Evolutionary conservation across 2,329 filamentous ascomycete genomes (phyloP).

Genomic region (Chrysosporium queenslandicum): DNA sequence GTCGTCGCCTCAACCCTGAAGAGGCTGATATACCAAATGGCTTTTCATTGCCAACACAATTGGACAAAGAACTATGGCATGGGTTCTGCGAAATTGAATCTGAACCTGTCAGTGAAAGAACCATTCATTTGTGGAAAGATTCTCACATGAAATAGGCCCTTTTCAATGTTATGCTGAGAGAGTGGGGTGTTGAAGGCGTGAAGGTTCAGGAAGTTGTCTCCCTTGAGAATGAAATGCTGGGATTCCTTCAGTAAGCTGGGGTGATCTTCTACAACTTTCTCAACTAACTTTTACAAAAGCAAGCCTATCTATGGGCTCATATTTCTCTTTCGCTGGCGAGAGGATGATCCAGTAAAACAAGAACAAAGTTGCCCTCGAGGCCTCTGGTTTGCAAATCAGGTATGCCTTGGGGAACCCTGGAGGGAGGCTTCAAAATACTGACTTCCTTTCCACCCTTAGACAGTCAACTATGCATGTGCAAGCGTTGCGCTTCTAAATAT

Average conservation of each 20-base stretch:
- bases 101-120: slow-evolving; percentile 56
- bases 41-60: slow-evolving; percentile 14
- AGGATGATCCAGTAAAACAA: slow-evolving; percentile 44
- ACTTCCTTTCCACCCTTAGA: slow-evolving; percentile 41
- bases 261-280: neutral
- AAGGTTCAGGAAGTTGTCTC: slow-evolving; percentile 44
- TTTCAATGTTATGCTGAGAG: slow-evolving; percentile 74
- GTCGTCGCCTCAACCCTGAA: slow-evolving; percentile 22
- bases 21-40: slow-evolving; percentile 9
- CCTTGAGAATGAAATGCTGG: slow-evolving; percentile 55
- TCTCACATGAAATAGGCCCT: slow-evolving; percentile 49
- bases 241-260: slow-evolving; percentile 49
- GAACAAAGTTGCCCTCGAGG: slow-evolving; percentile 49
- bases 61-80: slow-evolving; percentile 38
- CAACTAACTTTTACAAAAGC: slow-evolving; percentile 31
- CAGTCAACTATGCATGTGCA: slow-evolving; percentile 74
- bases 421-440: neutral
- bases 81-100: slow-evolving; percentile 66
- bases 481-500: slow-evolving; percentile 91
- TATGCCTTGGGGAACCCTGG: slow-evolving; percentile 28
- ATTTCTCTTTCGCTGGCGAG: slow-evolving; percentile 68
- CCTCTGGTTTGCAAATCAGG: slow-evolving; percentile 93
- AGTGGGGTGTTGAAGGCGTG: slow-evolving; percentile 56
- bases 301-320: slow-evolving; percentile 76
- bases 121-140: neutral